Base-by-base conservation (phyloP, 1,284 basidiomycete species). In the Puccinia sorghi region DNA sequence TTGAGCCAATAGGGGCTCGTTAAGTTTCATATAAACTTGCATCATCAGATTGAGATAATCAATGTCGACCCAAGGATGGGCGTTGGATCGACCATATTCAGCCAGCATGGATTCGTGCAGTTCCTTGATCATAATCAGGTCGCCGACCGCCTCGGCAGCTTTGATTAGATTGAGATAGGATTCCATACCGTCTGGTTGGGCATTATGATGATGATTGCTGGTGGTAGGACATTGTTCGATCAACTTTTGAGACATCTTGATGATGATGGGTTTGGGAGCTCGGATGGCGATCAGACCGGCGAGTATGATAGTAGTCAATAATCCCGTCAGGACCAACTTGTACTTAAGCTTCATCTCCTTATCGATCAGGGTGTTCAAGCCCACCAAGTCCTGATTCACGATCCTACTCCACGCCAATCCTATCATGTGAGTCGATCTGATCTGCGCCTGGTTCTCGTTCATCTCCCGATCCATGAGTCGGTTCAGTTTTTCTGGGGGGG, bases 161-260 rank as follows among this genome's bases (percentile, higher is more conserved):
- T 59, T 41, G 22, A 70, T 70, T 1, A 66, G 39, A 13, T 37
- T 59, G 8, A 77, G 22, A 70, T 77, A 77, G 17, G 37, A 17
- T 50, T 66, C 56, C 0, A 66, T 20, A 41, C 66, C 61, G n/a
- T 69, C 54, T 15, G 17, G 22, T 61, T 77, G 22, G 69, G 27
- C 3, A 15, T n/a, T 32, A 27, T 50, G n/a, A n/a, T 64, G 11
- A 41, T 0, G 32, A 22, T 52, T 75, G 41, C 32, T 43, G 39
- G 37, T 41, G 56, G 71, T 72, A 2, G 71, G 71, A 72, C 71
- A 46, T 17, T 76, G 41, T 11, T 76, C 73, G 32, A 76, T 54
- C 9, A 76, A 20, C 64, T 67, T 63, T 57, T 76, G 73, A 46
- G 73, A 76, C 17, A 76, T 48, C n/a, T 41, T 66, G 64, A 76